Base-by-base conservation (phyloP, 2,329 filamentous ascomycete genomes). In the Cladosporium sp. region DNA sequence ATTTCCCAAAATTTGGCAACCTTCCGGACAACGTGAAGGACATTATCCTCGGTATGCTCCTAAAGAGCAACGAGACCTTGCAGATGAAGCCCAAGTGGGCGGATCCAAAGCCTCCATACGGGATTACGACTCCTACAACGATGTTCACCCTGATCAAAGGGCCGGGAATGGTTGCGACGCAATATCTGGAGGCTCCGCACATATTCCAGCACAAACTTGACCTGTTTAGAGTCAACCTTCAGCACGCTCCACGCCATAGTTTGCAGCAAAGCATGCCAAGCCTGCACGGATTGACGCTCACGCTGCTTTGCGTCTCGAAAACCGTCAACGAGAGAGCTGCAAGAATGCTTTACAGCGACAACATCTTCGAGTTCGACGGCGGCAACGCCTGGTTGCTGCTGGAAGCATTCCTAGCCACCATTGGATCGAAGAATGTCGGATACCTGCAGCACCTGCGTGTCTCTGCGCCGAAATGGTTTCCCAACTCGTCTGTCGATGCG, bases 11-110 rank as follows among this genome's bases (percentile, higher is more conserved):
- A 12, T 45, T 28, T n/a, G 42, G 14, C 11, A 25, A 12, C 14
- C 55, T 65, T 5, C 64, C 65, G 6, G 55, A 55, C 3, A 37
- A 59, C 15, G 39, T 63, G 15, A 55, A 60, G 22, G 45, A 61
- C n/a, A 60, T 40, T 15, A 65, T 67, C 19, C 47, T 65, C 45
- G 11, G 45, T 3, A 36, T 63, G 7, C 51, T 65, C 2, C 55
- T 67, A 1, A 42, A 63, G 6, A 61, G 57, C 25, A 25, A 57
- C 3, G 49, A 51, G 1, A 5, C 42, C 3, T 15, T 45, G 12
- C 22, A 28, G 15, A 7, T 45, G 42, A 30, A 17, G 6, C 22
- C 22, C 5, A 12, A 11, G 2, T 34, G 8, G 30, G 8, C 11
- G 8, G 30, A 12, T 9, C 11, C 30, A 34, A 34, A 34, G 11